Percentiles rank a stretch among this genome's conserved stretches.
phyloP scores from a whole-genome alignment of 495 filamentous ascomycete genomes.

The Pyrenula massariospora region DNA sequence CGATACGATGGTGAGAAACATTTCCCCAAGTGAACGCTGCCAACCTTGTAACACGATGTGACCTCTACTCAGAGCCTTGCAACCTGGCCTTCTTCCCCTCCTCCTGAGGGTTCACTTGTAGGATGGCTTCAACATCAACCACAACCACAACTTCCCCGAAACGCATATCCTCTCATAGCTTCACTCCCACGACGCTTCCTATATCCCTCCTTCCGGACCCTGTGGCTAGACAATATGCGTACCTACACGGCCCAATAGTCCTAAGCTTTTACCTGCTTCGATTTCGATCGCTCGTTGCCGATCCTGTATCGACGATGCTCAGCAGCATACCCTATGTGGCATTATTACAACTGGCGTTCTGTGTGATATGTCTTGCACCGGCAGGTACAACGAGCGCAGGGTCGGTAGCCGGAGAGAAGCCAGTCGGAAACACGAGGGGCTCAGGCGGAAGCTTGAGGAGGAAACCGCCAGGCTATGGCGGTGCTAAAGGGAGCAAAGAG shows the following conservation, averaged over 20 bases:
- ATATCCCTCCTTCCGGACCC: slow-evolving; percentile 32
- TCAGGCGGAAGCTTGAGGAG: slow-evolving; percentile 1
- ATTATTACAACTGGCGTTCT: slow-evolving; percentile 56
- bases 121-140: background rate
- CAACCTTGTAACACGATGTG: too few species aligned
- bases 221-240: slow-evolving; percentile 36
- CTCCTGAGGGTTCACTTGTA: background rate
- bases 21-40: too few species aligned
- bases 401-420: slow-evolving; percentile 18
- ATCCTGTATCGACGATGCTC: slow-evolving; percentile 57
- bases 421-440: slow-evolving; percentile 16
- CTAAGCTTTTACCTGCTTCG: slow-evolving; percentile 44
- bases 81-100: too few species aligned
- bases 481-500: slow-evolving; percentile 16
- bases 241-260: slow-evolving; percentile 56
- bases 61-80: too few species aligned
- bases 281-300: slow-evolving; percentile 56
- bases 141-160: background rate
- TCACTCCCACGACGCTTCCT: slow-evolving; percentile 15
- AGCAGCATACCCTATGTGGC: slow-evolving; percentile 49
- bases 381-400: slow-evolving; percentile 30
- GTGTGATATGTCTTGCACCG: slow-evolving; percentile 59
- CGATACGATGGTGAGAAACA: too few species aligned
- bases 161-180: slow-evolving; percentile 3
- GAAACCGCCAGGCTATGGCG: background rate